These are phyloP conservation scores for Diospyros kaki DNA, from an alignment of 148 eudicot species.

Conservation along the genomic window DNA sequence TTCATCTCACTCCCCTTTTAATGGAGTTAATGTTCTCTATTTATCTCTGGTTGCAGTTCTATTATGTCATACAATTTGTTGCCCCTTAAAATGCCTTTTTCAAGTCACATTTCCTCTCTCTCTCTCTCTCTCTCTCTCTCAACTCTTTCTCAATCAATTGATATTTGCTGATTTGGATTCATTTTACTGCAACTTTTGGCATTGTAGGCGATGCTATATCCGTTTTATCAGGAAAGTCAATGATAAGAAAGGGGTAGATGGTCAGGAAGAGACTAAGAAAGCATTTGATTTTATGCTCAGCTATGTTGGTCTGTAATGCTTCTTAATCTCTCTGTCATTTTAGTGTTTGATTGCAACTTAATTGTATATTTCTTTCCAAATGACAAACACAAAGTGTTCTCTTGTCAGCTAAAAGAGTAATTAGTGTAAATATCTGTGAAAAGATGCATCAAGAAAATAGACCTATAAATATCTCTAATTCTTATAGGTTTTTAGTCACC, in stretches of 20 bases:
- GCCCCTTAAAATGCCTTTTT: constrained; percentile 9
- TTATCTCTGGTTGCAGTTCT: too few species aligned
- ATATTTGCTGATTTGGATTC: neutral
- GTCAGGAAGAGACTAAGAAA: constrained; percentile 94
- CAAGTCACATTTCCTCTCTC: too few species aligned
- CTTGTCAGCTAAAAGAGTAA: neutral
- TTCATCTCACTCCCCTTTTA: too few species aligned
- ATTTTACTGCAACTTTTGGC: constrained; percentile 8
- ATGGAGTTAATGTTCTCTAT: too few species aligned
- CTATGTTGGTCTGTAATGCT: constrained; percentile 69
- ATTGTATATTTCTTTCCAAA: neutral
- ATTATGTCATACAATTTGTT: neutral
- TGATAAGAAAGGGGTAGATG: constrained; percentile 89
- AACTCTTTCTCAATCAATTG: neutral
- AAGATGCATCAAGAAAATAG: neutral
- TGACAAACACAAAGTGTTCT: neutral
- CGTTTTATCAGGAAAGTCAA: constrained; percentile 84
- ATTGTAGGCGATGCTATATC: constrained; percentile 89
- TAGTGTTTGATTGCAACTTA: neutral
- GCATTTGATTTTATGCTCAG: constrained; percentile 96
- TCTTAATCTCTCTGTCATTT: constrained; percentile 3
- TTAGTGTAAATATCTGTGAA: too few species aligned
- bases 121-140: neutral
- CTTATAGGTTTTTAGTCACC: neutral
- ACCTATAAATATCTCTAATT: neutral